These are phyloP conservation scores for Cyclaneusma minus DNA, from an alignment of 2,329 filamentous ascomycete genomes.

Conservation along the genomic window DNA sequence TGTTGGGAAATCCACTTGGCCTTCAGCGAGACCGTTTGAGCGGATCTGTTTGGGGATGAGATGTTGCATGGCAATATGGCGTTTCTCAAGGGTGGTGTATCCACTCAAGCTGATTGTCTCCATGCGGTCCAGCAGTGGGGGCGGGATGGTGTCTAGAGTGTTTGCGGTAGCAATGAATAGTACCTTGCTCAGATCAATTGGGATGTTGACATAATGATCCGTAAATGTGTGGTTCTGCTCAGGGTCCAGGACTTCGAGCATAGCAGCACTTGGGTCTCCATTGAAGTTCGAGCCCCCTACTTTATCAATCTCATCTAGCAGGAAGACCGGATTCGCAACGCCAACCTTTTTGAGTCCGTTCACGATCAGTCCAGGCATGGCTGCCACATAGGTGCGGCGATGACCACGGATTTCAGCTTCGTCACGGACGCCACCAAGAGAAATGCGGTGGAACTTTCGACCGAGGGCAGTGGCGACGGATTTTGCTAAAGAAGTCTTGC, in stretches of 20 bases:
- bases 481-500: conserved; percentile 89
- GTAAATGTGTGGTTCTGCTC: conserved; percentile 93
- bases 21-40: conserved; percentile 67
- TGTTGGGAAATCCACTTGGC: conserved; percentile 61
- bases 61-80: conserved; percentile 83
- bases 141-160: conserved; percentile 81
- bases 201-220: conserved; percentile 92
- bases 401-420: conserved; percentile 96
- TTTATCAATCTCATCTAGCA: conserved; percentile 98
- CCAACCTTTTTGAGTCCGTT: conserved; percentile 91
- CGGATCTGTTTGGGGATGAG: conserved; percentile 93
- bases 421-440: conserved; percentile 85
- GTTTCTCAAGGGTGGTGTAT: conserved; percentile 94
- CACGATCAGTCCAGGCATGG: conserved; percentile 95
- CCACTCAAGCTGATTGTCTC: conserved; percentile 87
- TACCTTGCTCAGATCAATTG: conserved; percentile 89
- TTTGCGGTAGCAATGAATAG: conserved; percentile 97
- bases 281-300: conserved; percentile 82
- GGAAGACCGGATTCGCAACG: conserved; percentile 85
- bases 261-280: conserved; percentile 88
- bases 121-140: conserved; percentile 92
- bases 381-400: conserved; percentile 87
- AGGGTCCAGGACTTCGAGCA: conserved; percentile 94
- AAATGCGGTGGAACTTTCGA: conserved; percentile 93
- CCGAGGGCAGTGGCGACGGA: conserved; percentile 86